These are phyloP conservation scores for Trichoderma cornu-damae DNA, from an alignment of 2,329 filamentous ascomycete genomes.

Conservation along the genomic window DNA sequence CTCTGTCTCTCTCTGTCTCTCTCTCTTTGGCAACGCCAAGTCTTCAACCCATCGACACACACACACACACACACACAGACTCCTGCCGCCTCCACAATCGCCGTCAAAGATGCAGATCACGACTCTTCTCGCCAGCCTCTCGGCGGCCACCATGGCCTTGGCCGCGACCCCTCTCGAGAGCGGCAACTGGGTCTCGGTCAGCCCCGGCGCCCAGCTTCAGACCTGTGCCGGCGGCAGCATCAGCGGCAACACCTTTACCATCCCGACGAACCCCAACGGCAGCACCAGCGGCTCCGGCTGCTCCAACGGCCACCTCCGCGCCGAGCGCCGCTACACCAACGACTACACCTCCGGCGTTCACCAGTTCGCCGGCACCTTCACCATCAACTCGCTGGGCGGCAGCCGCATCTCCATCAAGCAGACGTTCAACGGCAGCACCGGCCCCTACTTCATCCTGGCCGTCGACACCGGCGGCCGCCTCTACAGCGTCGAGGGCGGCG, in stretches of 20 bases:
- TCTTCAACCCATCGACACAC: background rate
- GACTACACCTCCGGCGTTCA: constrained; percentile 22
- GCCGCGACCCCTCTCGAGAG: constrained; percentile 21
- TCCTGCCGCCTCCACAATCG: background rate
- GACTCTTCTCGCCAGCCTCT: constrained; percentile 17
- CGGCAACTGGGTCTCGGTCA: constrained; percentile 19
- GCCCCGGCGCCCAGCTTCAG: constrained; percentile 16
- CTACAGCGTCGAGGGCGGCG: constrained; percentile 24
- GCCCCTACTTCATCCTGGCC: constrained; percentile 24
- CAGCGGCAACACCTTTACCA: constrained; percentile 20
- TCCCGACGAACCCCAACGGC: constrained; percentile 22
- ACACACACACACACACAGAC: too few relatives aligned
- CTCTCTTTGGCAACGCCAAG: background rate
- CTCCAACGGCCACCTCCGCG: constrained; percentile 24
- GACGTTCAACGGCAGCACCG: constrained; percentile 24
- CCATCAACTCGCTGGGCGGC: constrained; percentile 24
- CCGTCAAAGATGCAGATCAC: constrained; percentile 16
- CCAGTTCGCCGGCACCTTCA: constrained; percentile 26
- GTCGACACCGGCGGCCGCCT: constrained; percentile 21
- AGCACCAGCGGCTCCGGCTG: constrained; percentile 22
- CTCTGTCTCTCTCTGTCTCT: background rate
- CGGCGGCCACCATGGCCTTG: constrained; percentile 14
- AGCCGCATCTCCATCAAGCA: constrained; percentile 25
- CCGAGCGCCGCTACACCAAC: constrained; percentile 23
- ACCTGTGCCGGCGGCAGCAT: constrained; percentile 22